Evolutionary conservation across 2,329 filamentous ascomycete genomes (phyloP).

Genomic region (Fusarium devonianum): DNA sequence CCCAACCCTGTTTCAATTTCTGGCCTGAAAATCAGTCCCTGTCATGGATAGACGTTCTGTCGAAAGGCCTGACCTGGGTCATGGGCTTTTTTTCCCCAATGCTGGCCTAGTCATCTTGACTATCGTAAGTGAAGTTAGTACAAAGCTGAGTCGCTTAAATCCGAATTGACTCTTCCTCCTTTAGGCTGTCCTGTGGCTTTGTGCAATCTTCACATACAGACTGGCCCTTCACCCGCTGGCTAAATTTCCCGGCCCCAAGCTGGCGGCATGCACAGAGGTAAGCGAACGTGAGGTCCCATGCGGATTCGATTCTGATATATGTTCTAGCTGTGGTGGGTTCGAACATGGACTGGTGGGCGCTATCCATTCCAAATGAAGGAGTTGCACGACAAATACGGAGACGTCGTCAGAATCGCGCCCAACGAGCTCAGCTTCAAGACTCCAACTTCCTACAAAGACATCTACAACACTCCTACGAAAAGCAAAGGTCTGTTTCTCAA

Average conservation of each 20-base stretch:
- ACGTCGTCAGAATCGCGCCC: conserved; percentile 26
- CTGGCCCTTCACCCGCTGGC: conserved; percentile 32
- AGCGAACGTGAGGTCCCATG: background rate
- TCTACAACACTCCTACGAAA: conserved; percentile 25
- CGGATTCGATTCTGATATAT: background rate
- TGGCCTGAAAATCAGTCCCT: too few relatives aligned
- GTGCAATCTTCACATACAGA: conserved; percentile 13
- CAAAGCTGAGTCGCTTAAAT: too few relatives aligned
- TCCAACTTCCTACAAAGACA: conserved; percentile 24
- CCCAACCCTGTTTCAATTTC: too few relatives aligned
- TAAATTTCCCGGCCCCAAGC: conserved; percentile 30
- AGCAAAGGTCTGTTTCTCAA: conserved; percentile 13
- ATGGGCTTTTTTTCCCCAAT: too few relatives aligned
- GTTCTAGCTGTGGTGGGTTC: conserved; percentile 1
- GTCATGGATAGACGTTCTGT: too few relatives aligned
- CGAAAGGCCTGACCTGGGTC: too few relatives aligned
- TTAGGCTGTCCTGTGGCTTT: too few relatives aligned
- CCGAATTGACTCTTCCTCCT: too few relatives aligned
- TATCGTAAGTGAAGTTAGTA: too few relatives aligned
- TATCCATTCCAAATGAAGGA: conserved; percentile 1
- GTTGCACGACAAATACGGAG: conserved; percentile 24
- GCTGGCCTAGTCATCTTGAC: too few relatives aligned
- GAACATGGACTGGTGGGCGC: conserved; percentile 1
- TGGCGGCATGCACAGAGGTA: conserved; percentile 31
- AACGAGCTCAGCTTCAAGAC: conserved; percentile 29